These are phyloP conservation scores for Backusella tuberculispora DNA, from an alignment of 192 early-diverging fungal species.

Conservation along the genomic window DNA sequence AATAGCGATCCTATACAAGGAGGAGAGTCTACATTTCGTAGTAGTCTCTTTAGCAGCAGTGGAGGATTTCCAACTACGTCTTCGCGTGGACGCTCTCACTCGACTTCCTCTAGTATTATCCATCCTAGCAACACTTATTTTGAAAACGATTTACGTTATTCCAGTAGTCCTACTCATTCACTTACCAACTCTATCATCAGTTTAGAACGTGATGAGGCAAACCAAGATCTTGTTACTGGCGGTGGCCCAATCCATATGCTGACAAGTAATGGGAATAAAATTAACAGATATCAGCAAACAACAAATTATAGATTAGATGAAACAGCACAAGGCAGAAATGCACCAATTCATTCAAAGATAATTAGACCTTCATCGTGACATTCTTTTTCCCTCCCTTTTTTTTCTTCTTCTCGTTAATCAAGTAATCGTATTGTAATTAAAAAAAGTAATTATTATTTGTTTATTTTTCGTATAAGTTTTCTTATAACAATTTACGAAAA, in stretches of 20 bases:
- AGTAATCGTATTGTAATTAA: too few relatives aligned
- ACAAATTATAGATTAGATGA: slow-evolving; percentile 19
- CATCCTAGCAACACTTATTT: neutral
- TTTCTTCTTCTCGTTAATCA: too few relatives aligned
- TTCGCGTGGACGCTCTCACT: neutral
- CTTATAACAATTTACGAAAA: too few relatives aligned
- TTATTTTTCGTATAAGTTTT: too few relatives aligned
- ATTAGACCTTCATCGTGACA: neutral
- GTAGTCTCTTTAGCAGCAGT: slow-evolving; percentile 25
- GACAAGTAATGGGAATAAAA: neutral
- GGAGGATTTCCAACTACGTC: slow-evolving; percentile 10
- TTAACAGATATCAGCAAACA: slow-evolving; percentile 18
- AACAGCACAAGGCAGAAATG: slow-evolving; percentile 20
- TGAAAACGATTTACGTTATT: slow-evolving; percentile 18
- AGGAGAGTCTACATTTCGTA: slow-evolving; percentile 15
- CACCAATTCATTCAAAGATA: slow-evolving; percentile 21
- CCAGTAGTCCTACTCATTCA: slow-evolving; percentile 20
- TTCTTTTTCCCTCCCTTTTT: neutral
- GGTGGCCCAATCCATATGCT: slow-evolving; percentile 11
- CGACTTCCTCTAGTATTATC: slow-evolving; percentile 17
- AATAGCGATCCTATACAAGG: neutral
- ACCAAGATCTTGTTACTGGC: neutral
- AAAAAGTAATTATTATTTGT: too few relatives aligned
- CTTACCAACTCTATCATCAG: slow-evolving; percentile 24
- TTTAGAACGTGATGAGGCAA: slow-evolving; percentile 5